These are phyloP conservation scores for Tillandsia leiboldiana DNA, from an alignment of 176 grass and related monocot species.

Conservation along the genomic window DNA sequence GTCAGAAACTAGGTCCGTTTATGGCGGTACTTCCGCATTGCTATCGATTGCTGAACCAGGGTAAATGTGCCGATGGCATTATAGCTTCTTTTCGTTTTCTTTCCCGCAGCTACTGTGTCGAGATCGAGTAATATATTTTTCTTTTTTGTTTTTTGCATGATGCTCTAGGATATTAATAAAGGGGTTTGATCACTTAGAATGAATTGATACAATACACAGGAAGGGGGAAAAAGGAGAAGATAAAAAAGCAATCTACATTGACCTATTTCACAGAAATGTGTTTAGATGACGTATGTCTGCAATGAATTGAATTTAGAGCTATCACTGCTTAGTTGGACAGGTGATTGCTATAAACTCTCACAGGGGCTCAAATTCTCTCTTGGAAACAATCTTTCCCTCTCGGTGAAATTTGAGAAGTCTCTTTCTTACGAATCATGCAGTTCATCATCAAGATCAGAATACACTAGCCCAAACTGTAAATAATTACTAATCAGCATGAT, in stretches of 20 bases:
- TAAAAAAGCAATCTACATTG: neutral
- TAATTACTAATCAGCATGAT: neutral
- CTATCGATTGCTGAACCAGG: conserved; percentile 32
- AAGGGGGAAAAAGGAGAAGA: too few species aligned
- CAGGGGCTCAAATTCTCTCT: neutral
- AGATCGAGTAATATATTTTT: neutral
- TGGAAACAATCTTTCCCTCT: neutral
- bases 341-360: neutral
- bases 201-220: too few species aligned
- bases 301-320: neutral
- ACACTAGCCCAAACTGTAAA: neutral
- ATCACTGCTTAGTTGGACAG: neutral
- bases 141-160: neutral
- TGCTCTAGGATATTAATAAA: too few species aligned
- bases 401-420: neutral
- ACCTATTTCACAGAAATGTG: neutral
- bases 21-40: conserved; percentile 19
- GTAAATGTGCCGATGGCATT: neutral
- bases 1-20: conserved; percentile 32
- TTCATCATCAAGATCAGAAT: neutral
- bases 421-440: neutral
- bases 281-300: neutral
- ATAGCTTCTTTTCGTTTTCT: too few species aligned
- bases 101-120: neutral
- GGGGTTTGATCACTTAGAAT: too few species aligned